A percentile compares a stretch with the other conserved stretches of the same genome.
These are phyloP conservation scores for Akanthomyces lecanii DNA, from an alignment of 2,329 filamentous ascomycete genomes.

Conservation along the genomic window DNA sequence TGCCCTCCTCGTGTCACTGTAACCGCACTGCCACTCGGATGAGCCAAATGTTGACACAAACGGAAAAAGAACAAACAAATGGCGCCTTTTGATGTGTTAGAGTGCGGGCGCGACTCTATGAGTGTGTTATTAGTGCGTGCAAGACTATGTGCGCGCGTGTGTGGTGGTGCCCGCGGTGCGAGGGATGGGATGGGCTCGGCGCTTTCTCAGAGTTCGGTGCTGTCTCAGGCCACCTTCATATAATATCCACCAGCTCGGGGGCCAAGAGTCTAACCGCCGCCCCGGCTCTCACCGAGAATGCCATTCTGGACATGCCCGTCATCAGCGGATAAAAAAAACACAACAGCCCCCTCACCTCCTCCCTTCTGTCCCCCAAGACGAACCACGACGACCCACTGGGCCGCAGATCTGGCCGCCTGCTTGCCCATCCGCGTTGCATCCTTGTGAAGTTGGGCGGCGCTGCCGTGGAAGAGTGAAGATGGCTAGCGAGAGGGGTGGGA, in stretches of 20 bases:
- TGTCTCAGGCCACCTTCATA: slow-evolving; percentile 18
- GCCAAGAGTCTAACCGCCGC: slow-evolving; percentile 28
- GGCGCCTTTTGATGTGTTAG: not conserved
- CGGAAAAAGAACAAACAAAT: slow-evolving; percentile 7
- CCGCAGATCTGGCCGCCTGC: slow-evolving; percentile 36
- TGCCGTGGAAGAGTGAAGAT: slow-evolving; percentile 5
- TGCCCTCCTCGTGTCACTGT: not conserved
- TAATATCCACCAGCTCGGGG: slow-evolving; percentile 17
- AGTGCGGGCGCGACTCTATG: not conserved
- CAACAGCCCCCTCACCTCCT: slow-evolving; percentile 8
- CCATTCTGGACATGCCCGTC: slow-evolving; percentile 10
- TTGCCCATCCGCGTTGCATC: slow-evolving; percentile 4
- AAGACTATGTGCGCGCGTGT: not conserved
- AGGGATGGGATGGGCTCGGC: slow-evolving; percentile 8
- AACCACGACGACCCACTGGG: slow-evolving; percentile 38
- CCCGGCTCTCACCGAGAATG: slow-evolving; percentile 35
- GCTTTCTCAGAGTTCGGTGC: slow-evolving; percentile 9
- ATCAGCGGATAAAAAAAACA: slow-evolving; percentile 14
- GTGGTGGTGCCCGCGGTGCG: not conserved
- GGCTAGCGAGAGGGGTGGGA: not conserved
- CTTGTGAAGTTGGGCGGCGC: slow-evolving; percentile 12
- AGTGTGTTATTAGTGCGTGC: not conserved
- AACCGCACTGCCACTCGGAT: not conserved
- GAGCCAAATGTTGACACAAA: not conserved
- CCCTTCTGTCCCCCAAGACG: slow-evolving; percentile 25